phyloP scores from a whole-genome alignment of 805 yeast species.

The Sungouiozyma ichnusensis region DNA sequence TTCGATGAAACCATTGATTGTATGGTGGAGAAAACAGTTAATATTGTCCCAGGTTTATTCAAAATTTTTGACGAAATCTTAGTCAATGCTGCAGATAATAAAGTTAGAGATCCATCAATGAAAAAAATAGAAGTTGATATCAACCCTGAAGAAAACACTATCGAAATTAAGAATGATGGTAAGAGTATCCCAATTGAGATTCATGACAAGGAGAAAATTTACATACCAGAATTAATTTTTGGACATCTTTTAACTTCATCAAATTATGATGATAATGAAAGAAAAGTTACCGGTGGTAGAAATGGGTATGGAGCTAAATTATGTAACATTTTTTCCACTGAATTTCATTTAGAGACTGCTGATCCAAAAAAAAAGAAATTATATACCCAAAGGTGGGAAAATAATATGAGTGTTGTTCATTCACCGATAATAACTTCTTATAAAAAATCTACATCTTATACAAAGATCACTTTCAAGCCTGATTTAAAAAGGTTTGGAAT shows the following conservation, averaged over 20 bases:
- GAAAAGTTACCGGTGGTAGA: constrained; percentile 96
- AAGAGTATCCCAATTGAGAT: constrained; percentile 91
- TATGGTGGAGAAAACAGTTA: constrained; percentile 52
- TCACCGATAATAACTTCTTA: constrained; percentile 57
- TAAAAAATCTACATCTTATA: constrained; percentile 57
- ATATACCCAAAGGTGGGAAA: constrained; percentile 76
- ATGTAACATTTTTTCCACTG: constrained; percentile 90
- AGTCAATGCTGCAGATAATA: constrained; percentile 98
- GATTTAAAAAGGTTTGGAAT: constrained; percentile 77
- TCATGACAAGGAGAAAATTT: constrained; percentile 83
- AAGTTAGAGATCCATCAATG: constrained; percentile 90
- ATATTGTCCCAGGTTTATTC: constrained; percentile 89
- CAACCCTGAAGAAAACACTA: constrained; percentile 60
- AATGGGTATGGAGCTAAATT: constrained; percentile 97
- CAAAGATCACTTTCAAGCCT: constrained; percentile 80
- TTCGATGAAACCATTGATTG: constrained; percentile 53
- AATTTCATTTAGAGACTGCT: constrained; percentile 81
- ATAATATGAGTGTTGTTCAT: constrained; percentile 71
- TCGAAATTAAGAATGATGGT: constrained; percentile 86
- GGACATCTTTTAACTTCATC: constrained; percentile 92
- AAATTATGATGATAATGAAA: constrained; percentile 89
- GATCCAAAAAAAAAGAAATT: constrained; percentile 52
- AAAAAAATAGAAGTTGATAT: constrained; percentile 74
- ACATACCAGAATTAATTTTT: constrained; percentile 91
- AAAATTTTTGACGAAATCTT: constrained; percentile 94